Evolutionary conservation across 768 basidiomycete species (phyloP).

Genomic region (Mycena chlorophos): DNA sequence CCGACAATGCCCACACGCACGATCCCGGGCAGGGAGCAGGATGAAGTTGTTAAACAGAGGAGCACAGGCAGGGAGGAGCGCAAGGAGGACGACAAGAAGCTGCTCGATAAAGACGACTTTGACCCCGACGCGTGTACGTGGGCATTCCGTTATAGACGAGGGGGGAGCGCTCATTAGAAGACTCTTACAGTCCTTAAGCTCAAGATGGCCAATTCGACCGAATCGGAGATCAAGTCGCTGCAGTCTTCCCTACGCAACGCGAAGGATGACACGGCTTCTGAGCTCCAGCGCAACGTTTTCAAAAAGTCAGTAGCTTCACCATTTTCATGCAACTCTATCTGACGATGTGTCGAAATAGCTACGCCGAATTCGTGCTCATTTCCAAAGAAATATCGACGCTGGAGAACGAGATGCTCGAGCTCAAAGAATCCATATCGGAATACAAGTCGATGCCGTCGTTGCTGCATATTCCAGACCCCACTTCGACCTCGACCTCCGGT

Average conservation of each 20-base stretch:
- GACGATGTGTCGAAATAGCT: constrained; percentile 53
- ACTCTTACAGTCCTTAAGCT: constrained; percentile 65
- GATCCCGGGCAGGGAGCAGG: constrained; percentile 35
- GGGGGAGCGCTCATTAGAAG: constrained; percentile 7
- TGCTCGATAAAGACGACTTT: constrained; percentile 76
- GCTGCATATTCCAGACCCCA: constrained; percentile 84
- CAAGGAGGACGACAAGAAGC: constrained; percentile 60
- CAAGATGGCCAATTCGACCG: constrained; percentile 88
- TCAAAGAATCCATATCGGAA: constrained; percentile 91
- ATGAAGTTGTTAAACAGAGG: constrained; percentile 50
- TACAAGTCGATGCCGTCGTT: constrained; percentile 96
- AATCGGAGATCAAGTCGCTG: constrained; percentile 72
- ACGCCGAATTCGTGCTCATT: constrained; percentile 93
- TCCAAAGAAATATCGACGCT: constrained; percentile 96
- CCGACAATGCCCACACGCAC: constrained; percentile 42
- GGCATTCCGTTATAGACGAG: constrained; percentile 10
- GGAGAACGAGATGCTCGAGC: constrained; percentile 96
- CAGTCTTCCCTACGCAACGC: constrained; percentile 73
- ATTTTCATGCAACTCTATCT: neutral
- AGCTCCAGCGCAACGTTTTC: constrained; percentile 91
- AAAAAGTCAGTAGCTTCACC: constrained; percentile 68
- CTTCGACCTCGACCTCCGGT: constrained; percentile 51
- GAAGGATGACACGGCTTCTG: constrained; percentile 71
- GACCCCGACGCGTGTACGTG: constrained; percentile 86
- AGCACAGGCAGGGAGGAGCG: constrained; percentile 39